These are phyloP conservation scores for Mycena polygramma DNA, from an alignment of 768 basidiomycete genomes.

Conservation along the genomic window DNA sequence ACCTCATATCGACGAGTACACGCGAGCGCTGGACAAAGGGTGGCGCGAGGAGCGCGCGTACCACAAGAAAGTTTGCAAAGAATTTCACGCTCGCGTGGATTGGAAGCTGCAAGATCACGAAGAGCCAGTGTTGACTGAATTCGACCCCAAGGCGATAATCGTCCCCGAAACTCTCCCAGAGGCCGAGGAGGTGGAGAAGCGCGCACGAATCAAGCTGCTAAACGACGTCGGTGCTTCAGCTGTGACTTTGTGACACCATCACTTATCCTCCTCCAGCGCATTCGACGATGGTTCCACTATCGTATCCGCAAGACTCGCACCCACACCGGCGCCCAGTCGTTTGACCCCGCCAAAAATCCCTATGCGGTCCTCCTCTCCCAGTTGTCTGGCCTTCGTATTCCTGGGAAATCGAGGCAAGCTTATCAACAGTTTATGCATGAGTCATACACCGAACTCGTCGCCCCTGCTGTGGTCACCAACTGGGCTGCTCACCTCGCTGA, in stretches of 20 bases:
- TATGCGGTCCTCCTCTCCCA: conserved; percentile 10
- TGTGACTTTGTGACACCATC: neutral
- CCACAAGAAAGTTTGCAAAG: conserved; percentile 12
- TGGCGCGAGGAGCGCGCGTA: conserved; percentile 15
- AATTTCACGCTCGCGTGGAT: conserved; percentile 24
- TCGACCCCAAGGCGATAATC: neutral
- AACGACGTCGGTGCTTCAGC: conserved; percentile 14
- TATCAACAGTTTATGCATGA: conserved; percentile 37
- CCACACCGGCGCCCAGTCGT: neutral
- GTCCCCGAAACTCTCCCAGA: neutral
- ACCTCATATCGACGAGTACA: conserved; percentile 23
- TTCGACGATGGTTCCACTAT: conserved; percentile 15
- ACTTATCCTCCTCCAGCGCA: conserved; percentile 12
- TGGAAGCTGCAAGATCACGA: conserved; percentile 12
- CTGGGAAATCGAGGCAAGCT: conserved; percentile 23
- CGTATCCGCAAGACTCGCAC: neutral
- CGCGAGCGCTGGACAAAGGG: neutral
- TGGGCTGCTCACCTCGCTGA: conserved; percentile 6
- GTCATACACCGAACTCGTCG: neutral
- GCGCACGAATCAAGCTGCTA: neutral
- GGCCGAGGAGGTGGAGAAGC: conserved; percentile 13
- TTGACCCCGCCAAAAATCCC: conserved; percentile 17
- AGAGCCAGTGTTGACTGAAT: conserved; percentile 11
- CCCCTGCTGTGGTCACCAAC: neutral
- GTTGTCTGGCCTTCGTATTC: conserved; percentile 4